A percentile compares a stretch with the other conserved stretches of the same genome.
These are phyloP conservation scores for Bruguiera hainesii DNA, from an alignment of 441 rosid species.

Conservation along the genomic window DNA sequence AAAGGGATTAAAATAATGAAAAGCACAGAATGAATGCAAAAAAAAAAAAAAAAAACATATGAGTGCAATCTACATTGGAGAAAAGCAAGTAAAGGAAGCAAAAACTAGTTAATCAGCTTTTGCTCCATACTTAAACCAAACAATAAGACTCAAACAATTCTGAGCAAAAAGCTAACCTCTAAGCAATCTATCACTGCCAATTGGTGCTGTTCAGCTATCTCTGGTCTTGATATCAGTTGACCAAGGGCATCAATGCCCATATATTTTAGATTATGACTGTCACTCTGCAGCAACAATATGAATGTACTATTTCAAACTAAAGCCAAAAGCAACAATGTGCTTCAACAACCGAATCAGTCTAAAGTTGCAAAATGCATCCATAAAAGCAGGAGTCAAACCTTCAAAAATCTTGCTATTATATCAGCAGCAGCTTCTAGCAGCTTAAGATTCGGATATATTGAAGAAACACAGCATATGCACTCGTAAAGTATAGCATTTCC, in stretches of 20 bases:
- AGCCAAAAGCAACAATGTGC: background rate
- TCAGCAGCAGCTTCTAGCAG: constrained; percentile 86
- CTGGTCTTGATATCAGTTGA: constrained; percentile 80
- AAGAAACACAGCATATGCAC: constrained; percentile 86
- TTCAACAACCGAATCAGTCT: constrained; percentile 8
- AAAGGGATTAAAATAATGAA: too few relatives aligned
- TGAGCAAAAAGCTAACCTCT: constrained; percentile 57
- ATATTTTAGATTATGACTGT: constrained; percentile 88
- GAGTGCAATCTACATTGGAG: background rate
- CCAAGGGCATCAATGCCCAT: constrained; percentile 98
- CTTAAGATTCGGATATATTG: constrained; percentile 80
- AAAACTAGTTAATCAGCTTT: constrained; percentile 8
- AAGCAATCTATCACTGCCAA: constrained; percentile 97
- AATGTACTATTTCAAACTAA: constrained; percentile 6
- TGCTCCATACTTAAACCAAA: background rate
- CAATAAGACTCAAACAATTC: constrained; percentile 4
- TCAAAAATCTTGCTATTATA: constrained; percentile 79
- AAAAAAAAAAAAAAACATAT: background rate
- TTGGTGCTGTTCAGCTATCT: constrained; percentile 95
- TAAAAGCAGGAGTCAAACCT: constrained; percentile 45
- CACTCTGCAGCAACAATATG: constrained; percentile 62
- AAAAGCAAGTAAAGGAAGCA: constrained; percentile 11
- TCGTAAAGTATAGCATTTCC: constrained; percentile 92
- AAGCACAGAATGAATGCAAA: background rate
- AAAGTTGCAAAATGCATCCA: constrained; percentile 14